Percentiles rank a stretch among this genome's conserved stretches.
These are phyloP conservation scores for Taphrina pruni DNA, from an alignment of 1,139 yeast genomes.

Conservation along the genomic window DNA sequence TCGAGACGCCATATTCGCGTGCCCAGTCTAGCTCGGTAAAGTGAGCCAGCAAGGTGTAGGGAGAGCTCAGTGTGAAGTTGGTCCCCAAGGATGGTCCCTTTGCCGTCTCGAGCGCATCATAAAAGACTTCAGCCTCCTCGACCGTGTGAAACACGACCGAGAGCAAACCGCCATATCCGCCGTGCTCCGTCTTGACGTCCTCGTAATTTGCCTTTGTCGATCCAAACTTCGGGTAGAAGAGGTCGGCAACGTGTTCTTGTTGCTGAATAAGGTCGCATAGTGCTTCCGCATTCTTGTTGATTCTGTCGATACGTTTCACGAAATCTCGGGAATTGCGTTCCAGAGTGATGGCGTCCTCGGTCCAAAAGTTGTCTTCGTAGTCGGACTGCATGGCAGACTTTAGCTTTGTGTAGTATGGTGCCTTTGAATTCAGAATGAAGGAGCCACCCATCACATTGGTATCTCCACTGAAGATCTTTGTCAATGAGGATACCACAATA, in stretches of 20 bases:
- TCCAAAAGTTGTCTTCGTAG: slow-evolving; percentile 84
- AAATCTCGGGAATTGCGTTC: slow-evolving; percentile 95
- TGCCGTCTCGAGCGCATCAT: slow-evolving; percentile 73
- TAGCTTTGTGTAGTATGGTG: slow-evolving; percentile 61
- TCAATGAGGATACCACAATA: slow-evolving; percentile 81
- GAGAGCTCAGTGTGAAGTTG: slow-evolving; percentile 88
- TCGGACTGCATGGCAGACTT: slow-evolving; percentile 60
- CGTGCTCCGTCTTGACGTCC: slow-evolving; percentile 65
- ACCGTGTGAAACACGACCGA: slow-evolving; percentile 76
- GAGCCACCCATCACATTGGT: slow-evolving; percentile 95
- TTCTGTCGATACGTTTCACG: slow-evolving; percentile 67
- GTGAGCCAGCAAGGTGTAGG: slow-evolving; percentile 89
- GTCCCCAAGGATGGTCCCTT: slow-evolving; percentile 97
- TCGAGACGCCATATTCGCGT: slow-evolving; percentile 82
- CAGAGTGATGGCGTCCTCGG: slow-evolving; percentile 87
- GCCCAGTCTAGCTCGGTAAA: slow-evolving; percentile 83
- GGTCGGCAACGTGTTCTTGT: slow-evolving; percentile 58
- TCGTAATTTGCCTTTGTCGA: slow-evolving; percentile 72
- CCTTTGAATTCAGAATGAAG: slow-evolving; percentile 72
- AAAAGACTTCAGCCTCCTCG: slow-evolving; percentile 71
- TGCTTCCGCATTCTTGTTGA: slow-evolving; percentile 70
- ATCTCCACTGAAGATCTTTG: slow-evolving; percentile 93
- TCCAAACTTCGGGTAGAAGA: slow-evolving; percentile 71
- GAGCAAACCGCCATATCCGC: slow-evolving; percentile 93
- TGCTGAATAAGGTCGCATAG: slow-evolving; percentile 54